phyloP scores from a whole-genome alignment of 495 filamentous ascomycete genomes.

The Xylaria scruposa region DNA sequence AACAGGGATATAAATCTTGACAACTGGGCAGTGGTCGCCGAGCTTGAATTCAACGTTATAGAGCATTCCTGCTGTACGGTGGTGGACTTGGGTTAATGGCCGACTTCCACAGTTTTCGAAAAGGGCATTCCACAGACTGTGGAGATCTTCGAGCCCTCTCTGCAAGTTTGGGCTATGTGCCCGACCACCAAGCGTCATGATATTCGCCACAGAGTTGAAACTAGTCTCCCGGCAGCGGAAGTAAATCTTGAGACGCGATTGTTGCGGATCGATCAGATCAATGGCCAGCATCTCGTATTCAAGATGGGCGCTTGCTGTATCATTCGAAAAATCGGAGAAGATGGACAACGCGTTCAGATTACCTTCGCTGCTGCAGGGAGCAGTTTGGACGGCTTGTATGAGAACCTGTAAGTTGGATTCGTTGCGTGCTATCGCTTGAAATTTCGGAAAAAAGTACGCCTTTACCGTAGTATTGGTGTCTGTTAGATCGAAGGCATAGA shows the following conservation, averaged over 20 bases:
- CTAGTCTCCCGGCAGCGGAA: slow-evolving; percentile 38
- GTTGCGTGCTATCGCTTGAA: slow-evolving; percentile 31
- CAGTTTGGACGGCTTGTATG: slow-evolving; percentile 28
- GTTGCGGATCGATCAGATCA: slow-evolving; percentile 39
- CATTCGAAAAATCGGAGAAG: slow-evolving; percentile 26
- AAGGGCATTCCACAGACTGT: slow-evolving; percentile 26
- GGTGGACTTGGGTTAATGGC: slow-evolving; percentile 28
- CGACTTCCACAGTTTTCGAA: slow-evolving; percentile 20
- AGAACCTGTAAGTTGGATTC: slow-evolving; percentile 32
- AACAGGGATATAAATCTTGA: slow-evolving; percentile 46
- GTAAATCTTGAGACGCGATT: slow-evolving; percentile 49
- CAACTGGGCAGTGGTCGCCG: slow-evolving; percentile 31
- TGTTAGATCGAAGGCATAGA: slow-evolving; percentile 43
- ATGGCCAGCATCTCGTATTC: slow-evolving; percentile 44
- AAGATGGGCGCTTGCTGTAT: slow-evolving; percentile 19
- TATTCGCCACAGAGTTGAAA: slow-evolving; percentile 40
- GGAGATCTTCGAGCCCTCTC: slow-evolving; percentile 29
- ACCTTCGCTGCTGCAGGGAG: slow-evolving; percentile 21
- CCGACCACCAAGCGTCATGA: slow-evolving; percentile 42
- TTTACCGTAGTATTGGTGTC: slow-evolving; percentile 31
- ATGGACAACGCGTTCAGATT: slow-evolving; percentile 28
- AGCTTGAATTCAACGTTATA: slow-evolving; percentile 45
- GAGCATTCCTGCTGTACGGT: slow-evolving; percentile 47
- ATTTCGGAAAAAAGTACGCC: slow-evolving; percentile 41
- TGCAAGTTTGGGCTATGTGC: slow-evolving; percentile 21